Evolutionary conservation across 2,329 filamentous ascomycete species (phyloP).

Genomic region (Hypoxylon sp.): DNA sequence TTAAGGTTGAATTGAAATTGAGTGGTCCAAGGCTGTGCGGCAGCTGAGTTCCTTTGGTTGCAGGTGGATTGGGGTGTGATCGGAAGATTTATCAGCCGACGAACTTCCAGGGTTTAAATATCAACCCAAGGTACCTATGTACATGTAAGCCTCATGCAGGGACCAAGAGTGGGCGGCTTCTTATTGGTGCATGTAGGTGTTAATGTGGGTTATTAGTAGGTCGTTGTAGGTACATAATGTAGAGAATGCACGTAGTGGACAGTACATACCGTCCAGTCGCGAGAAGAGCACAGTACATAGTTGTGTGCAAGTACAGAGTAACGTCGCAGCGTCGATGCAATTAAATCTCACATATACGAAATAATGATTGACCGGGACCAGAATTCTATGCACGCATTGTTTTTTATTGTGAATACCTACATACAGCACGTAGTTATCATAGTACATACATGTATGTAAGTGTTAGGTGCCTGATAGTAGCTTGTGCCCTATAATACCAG

Average conservation of each 20-base stretch:
- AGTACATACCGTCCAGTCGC: too few species aligned
- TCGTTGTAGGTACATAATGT: too few species aligned
- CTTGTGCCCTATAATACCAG: background rate
- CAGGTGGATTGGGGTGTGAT: background rate
- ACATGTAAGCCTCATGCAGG: background rate
- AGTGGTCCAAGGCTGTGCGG: background rate
- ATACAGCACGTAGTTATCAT: too few species aligned
- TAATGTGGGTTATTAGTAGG: background rate
- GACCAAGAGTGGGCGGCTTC: background rate
- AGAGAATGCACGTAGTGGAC: too few species aligned
- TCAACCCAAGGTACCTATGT: slow-evolving; percentile 2
- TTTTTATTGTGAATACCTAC: too few species aligned
- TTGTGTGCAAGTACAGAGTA: background rate
- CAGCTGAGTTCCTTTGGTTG: background rate
- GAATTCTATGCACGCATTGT: background rate
- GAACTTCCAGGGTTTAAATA: background rate
- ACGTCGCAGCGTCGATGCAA: background rate
- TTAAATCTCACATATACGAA: background rate
- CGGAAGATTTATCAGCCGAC: slow-evolving; percentile 5
- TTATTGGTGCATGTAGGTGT: slow-evolving; percentile 8
- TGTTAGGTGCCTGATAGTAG: too few species aligned
- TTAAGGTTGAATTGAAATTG: background rate
- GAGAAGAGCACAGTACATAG: too few species aligned
- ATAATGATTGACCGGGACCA: background rate
- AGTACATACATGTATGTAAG: too few species aligned